These are phyloP conservation scores for Fusarium sp. DNA, from an alignment of 2,329 filamentous ascomycete genomes.

Conservation along the genomic window DNA sequence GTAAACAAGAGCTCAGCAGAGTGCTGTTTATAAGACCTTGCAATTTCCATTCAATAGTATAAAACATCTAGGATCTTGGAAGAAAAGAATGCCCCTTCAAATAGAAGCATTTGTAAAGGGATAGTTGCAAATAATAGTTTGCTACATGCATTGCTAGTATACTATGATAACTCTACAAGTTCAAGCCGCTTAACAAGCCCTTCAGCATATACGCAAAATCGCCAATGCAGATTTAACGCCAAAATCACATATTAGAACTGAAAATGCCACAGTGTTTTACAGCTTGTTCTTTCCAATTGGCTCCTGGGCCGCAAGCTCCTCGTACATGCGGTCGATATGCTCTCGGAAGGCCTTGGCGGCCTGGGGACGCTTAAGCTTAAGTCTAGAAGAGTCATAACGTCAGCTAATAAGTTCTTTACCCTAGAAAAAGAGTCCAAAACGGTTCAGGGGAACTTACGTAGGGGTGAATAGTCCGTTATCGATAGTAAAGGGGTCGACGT, in stretches of 20 bases:
- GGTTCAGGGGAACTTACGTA: conserved; percentile 72
- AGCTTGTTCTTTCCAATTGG: conserved; percentile 37
- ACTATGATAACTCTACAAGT: conserved; percentile 28
- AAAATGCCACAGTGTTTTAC: conserved; percentile 31
- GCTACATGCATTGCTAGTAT: not conserved
- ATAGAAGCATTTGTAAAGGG: not conserved
- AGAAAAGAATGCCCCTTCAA: not conserved
- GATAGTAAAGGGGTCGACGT: conserved; percentile 89
- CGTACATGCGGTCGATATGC: conserved; percentile 68
- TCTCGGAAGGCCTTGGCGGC: conserved; percentile 62
- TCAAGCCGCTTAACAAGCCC: conserved; percentile 15
- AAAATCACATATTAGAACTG: conserved; percentile 1
- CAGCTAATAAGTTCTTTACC: conserved; percentile 1
- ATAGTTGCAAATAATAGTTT: not conserved
- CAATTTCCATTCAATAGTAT: not conserved
- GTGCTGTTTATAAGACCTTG: not conserved
- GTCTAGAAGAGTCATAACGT: conserved; percentile 50
- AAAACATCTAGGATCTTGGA: not conserved
- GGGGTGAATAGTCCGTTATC: conserved; percentile 92
- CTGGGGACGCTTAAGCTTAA: conserved; percentile 71
- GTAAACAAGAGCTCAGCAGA: not conserved
- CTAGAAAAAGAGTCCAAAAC: not conserved
- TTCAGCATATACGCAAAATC: conserved; percentile 5
- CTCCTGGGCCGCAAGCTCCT: conserved; percentile 54
- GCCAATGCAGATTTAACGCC: conserved; percentile 14